These are phyloP conservation scores for Monocercomonoides exilis DNA, from an alignment of 78 protist genomes.

Conservation along the genomic window DNA sequence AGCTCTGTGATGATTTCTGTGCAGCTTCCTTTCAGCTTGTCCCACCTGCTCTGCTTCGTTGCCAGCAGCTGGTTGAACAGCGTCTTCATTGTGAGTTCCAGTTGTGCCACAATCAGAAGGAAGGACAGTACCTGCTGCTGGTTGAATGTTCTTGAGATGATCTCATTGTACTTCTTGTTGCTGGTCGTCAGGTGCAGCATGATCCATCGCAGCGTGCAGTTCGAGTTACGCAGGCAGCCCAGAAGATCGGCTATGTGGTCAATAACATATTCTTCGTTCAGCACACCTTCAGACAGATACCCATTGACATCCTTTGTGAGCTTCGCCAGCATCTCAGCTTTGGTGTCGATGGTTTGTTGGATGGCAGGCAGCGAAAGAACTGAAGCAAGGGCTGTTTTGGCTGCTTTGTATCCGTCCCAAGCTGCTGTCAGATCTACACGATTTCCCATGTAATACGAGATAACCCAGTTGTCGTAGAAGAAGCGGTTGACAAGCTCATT, in stretches of 20 bases:
- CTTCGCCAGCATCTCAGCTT: not conserved
- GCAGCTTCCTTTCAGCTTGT: conserved; percentile 40
- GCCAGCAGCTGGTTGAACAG: conserved; percentile 39
- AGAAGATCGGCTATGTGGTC: conserved; percentile 58
- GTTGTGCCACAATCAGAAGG: conserved; percentile 72
- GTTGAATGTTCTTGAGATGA: not conserved
- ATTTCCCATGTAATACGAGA: conserved; percentile 84
- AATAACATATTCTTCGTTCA: conserved; percentile 66
- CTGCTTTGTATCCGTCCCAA: conserved; percentile 84
- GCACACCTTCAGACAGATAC: conserved; percentile 66
- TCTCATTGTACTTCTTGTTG: conserved; percentile 36
- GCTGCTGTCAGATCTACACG: conserved; percentile 71
- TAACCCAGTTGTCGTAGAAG: conserved; percentile 90
- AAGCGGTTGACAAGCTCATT: conserved; percentile 90
- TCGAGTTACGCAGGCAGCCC: conserved; percentile 54
- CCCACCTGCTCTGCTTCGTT: conserved; percentile 61
- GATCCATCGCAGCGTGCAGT: conserved; percentile 83
- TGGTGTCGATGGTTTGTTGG: not conserved
- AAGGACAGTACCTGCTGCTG: conserved; percentile 39
- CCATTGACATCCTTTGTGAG: not conserved
- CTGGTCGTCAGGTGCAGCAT: conserved; percentile 56
- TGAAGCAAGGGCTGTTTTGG: conserved; percentile 72
- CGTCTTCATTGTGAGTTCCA: conserved; percentile 63
- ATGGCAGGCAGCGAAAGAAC: conserved; percentile 47
- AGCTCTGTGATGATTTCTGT: conserved; percentile 53